Base-by-base conservation (phyloP, 768 basidiomycete species). In the Podaxis pistillaris region DNA sequence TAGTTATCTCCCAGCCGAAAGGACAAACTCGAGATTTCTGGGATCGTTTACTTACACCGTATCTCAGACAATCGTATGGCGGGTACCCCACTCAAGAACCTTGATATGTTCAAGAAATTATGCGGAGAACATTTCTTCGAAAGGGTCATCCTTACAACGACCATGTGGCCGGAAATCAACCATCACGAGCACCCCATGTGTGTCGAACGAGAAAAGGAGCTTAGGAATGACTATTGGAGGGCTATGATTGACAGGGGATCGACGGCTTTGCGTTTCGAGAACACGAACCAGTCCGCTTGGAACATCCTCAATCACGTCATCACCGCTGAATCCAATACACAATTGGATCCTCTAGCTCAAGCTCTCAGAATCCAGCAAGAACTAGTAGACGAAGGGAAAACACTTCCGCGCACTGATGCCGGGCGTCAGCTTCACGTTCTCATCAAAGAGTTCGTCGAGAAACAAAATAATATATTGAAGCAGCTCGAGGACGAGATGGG, bases 31-130 rank as follows among this genome's bases (percentile, higher is more conserved):
- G 26, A 46, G 15, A 19, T 58, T 8, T 26, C 41, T 15, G 57
- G 57, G 1, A 26, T 58, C 9, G 40, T 58, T 33, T 58, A 46
- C 38, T 24, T 64, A 4, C 83, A 85, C 66, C 80, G 83, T 1
- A 85, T 85, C 60, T 74, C 76, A 8, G 83, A 85, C 63, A 73
- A 78, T 69, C 72, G 82, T 19, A 75, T 85, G 68, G 80, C 81
- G 40, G 80, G 81, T 28, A 81, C 78, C 28, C 80, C 81, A n/a
- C 76, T 74, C 26, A 76, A 79, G 64, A 84, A 81, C 67, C 83
- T 83, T 62, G 74, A 74, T 40, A 76, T 84, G 71, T 84, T 86
- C 70, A 71, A 78, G 52, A 75, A 80, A 60, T 74, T 86, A 12
- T 86, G 84, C 64, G 84, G 84, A 12, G 80, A 81, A 24, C 73